These are phyloP conservation scores for Herpetomonas muscarum DNA, from an alignment of 208 protist genomes.

Conservation along the genomic window DNA sequence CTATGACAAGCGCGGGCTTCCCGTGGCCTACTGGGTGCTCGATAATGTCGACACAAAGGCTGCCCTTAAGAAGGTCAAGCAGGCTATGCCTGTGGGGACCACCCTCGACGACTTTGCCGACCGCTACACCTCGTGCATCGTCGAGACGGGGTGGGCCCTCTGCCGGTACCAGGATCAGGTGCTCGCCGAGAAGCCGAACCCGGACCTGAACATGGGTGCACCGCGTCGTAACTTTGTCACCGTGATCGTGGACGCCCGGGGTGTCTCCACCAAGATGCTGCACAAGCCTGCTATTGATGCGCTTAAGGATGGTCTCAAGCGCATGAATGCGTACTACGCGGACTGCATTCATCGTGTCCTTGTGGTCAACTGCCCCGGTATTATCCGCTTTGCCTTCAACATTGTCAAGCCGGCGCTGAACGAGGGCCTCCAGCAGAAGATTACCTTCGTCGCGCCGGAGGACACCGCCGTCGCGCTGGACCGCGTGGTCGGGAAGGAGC, in stretches of 20 bases:
- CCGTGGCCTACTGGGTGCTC: conserved; percentile 38
- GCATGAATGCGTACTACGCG: conserved; percentile 45
- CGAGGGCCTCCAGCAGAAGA: conserved; percentile 35
- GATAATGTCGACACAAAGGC: conserved; percentile 32
- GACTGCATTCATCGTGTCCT: conserved; percentile 48
- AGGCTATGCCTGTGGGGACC: conserved; percentile 31
- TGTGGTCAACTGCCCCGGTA: conserved; percentile 43
- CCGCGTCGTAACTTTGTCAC: conserved; percentile 23
- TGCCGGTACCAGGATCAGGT: conserved; percentile 39
- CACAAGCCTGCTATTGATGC: conserved; percentile 18
- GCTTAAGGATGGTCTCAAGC: conserved; percentile 10
- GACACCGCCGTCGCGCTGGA: conserved; percentile 19
- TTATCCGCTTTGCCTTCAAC: conserved; percentile 36
- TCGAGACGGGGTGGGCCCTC: conserved; percentile 34
- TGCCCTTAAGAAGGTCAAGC: conserved; percentile 26
- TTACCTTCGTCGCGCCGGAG: conserved; percentile 28
- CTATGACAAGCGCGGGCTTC: conserved; percentile 49
- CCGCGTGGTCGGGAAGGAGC: conserved; percentile 34
- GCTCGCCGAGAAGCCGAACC: conserved; percentile 20
- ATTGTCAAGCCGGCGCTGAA: conserved; percentile 41
- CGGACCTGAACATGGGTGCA: conserved; percentile 6
- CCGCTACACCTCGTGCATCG: conserved; percentile 20
- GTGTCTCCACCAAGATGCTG: conserved; percentile 21
- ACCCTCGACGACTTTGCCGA: conserved; percentile 27
- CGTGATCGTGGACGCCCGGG: conserved; percentile 24